Conservation (phyloP, 2,329 filamentous ascomycete species). For the Cordyceps cateniannulata region DNA sequence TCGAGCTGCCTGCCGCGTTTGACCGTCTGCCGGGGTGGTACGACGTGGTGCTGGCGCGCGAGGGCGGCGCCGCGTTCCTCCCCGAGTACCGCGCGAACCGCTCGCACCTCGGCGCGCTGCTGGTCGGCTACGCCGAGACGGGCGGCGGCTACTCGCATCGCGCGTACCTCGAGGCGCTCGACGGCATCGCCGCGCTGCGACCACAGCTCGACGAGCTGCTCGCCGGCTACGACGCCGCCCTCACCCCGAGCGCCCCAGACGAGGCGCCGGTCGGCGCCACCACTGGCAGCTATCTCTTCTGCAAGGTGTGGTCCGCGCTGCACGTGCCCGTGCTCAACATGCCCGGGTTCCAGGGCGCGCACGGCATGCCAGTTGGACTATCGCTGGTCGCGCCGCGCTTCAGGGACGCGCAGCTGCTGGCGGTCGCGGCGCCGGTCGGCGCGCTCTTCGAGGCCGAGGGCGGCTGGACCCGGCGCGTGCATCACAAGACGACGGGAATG, state of each 20-base stretch:
- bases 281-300: constrained; percentile 50
- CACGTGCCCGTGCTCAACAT: constrained; percentile 60
- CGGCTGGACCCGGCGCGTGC: constrained; percentile 22
- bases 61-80: constrained; percentile 48
- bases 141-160: constrained; percentile 33
- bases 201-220: constrained; percentile 49
- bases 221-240: constrained; percentile 44
- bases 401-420: constrained; percentile 37
- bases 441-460: constrained; percentile 28
- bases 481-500: not conserved
- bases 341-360: constrained; percentile 50
- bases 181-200: constrained; percentile 45
- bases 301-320: constrained; percentile 48
- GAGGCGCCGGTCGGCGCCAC: constrained; percentile 45
- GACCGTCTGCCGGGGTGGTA: constrained; percentile 46
- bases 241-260: constrained; percentile 53
- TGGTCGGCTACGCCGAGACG: constrained; percentile 48
- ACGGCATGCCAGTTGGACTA: constrained; percentile 53
- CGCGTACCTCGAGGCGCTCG: constrained; percentile 44
- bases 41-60: constrained; percentile 39
- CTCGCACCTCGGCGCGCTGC: constrained; percentile 36
- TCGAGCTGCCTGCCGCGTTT: constrained; percentile 46
- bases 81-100: constrained; percentile 45
- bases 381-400: constrained; percentile 45
- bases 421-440: constrained; percentile 32